Evolutionary conservation across 225 moss, liverwort and hornwort genomes (phyloP), one percentile per base, ranked within the genome.

Genomic region (Marchantia polymorpha): DNA sequence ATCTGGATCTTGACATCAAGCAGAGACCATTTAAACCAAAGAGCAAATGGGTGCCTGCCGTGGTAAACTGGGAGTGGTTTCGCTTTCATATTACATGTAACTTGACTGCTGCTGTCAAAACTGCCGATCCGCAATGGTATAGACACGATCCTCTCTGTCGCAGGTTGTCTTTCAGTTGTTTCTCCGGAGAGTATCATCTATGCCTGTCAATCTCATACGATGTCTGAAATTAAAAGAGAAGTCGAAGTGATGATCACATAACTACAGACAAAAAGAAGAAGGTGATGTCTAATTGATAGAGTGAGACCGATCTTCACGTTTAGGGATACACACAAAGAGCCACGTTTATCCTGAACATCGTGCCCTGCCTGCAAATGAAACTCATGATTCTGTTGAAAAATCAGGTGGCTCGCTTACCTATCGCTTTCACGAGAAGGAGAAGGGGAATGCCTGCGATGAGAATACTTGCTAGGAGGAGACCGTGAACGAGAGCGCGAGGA

Each of bases 371-470:
- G 68, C 29, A 76, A 82, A 70, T 74, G 71, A 65, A 81, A 79
- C 67, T 77, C 50, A 83, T 71, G 53, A 83, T 70, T 55, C 47
- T 29, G 66, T 47, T 77, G 81, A 85, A 78, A 83, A 88, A 86
- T 87, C 87, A 84, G 84, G 87, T 92, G 91, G 90, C 94, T 80
- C 90, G 91, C 91, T 92, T 96, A 96, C 96, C 96, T 94, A 85
- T 94, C 96, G 82, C 88, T 92, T 86, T 91, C 96, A 96, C 94
- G 94, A 91, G 94, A 96, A 96, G 94, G 96, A 96, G 94, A 96
- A 92, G 94, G 92, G 86, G 96, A 92, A 91, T 94, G 92, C 96
- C 96, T 96, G 96, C 96, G 96, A 94, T 91, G 96, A 91, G 96
- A 96, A 90, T 91, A 91, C 94, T 94, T 96, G 94, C 91, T 92